Evolutionary conservation across 2,329 filamentous ascomycete species (phyloP).

Genomic region (Cadophora sp.): DNA sequence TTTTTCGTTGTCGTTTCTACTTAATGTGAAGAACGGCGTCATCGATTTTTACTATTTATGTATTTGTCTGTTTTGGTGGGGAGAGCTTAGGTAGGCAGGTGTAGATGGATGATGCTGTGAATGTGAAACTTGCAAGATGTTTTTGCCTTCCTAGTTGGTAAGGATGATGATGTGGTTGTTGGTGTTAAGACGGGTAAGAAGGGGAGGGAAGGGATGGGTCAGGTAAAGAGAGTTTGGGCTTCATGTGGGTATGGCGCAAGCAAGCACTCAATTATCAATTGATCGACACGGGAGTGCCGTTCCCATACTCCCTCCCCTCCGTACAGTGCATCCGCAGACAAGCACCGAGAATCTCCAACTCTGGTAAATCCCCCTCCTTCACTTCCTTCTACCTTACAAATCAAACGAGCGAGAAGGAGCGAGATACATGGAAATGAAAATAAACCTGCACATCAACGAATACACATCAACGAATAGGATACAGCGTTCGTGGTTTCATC

Average conservation of each 20-base stretch:
- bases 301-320: background rate
- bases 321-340: background rate
- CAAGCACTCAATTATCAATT: slow-evolving; percentile 11
- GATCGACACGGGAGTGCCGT: slow-evolving; percentile 18
- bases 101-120: background rate
- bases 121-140: background rate
- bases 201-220: background rate
- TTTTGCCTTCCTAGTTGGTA: background rate
- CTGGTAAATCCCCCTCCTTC: background rate
- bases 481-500: slow-evolving; percentile 8
- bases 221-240: background rate
- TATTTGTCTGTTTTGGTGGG: background rate
- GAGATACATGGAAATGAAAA: background rate
- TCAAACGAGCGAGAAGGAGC: background rate
- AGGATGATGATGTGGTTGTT: no score
- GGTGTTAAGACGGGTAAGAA: background rate
- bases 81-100: background rate
- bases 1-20: background rate
- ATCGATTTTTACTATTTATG: background rate
- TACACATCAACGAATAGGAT: background rate
- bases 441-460: background rate
- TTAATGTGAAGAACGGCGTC: background rate
- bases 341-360: background rate
- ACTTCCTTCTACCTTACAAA: background rate
- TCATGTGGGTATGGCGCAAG: slow-evolving; percentile 15